Conservation (phyloP, 2,329 filamentous ascomycete genomes). For the Xylaria sp. region DNA sequence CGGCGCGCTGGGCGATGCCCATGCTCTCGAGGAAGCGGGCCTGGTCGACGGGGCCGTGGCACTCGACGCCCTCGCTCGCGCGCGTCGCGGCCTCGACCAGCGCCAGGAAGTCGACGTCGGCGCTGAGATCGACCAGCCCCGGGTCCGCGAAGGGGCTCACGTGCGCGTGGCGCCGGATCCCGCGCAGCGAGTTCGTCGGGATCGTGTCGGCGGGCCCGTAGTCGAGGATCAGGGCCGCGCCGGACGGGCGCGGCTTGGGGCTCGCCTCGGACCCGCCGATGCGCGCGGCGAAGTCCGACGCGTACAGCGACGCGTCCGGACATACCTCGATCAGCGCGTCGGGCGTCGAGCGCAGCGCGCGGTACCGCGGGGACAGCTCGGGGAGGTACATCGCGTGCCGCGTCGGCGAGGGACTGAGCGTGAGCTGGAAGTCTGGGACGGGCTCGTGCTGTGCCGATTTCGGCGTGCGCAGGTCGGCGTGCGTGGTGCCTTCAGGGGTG, state of each 20-base stretch:
- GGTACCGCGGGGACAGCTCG: slow-evolving; percentile 79
- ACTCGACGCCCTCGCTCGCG: slow-evolving; percentile 81
- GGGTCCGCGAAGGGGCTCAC: slow-evolving; percentile 82
- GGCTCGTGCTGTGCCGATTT: slow-evolving; percentile 57
- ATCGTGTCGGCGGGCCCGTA: slow-evolving; percentile 83
- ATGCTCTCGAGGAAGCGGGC: slow-evolving; percentile 77
- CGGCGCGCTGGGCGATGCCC: slow-evolving; percentile 81
- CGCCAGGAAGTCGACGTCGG: slow-evolving; percentile 90
- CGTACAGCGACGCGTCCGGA: slow-evolving; percentile 82
- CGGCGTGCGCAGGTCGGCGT: slow-evolving; percentile 60
- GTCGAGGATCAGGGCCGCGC: slow-evolving; percentile 93
- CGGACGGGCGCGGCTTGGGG: slow-evolving; percentile 68
- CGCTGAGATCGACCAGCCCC: slow-evolving; percentile 85
- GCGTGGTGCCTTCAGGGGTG: slow-evolving; percentile 60
- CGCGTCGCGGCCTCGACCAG: slow-evolving; percentile 80
- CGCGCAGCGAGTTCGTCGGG: slow-evolving; percentile 86
- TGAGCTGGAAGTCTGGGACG: slow-evolving; percentile 85
- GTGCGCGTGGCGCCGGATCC: slow-evolving; percentile 77
- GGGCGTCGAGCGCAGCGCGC: slow-evolving; percentile 68
- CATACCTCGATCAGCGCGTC: slow-evolving; percentile 86
- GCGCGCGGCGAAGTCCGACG: slow-evolving; percentile 78
- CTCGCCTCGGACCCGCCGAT: slow-evolving; percentile 72
- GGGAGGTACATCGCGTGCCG: slow-evolving; percentile 86
- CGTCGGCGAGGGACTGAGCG: slow-evolving; percentile 74
- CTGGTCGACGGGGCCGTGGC: slow-evolving; percentile 90